phyloP scores from a whole-genome alignment of 2,329 filamentous ascomycete genomes.

The Fusarium guadeloupense region DNA sequence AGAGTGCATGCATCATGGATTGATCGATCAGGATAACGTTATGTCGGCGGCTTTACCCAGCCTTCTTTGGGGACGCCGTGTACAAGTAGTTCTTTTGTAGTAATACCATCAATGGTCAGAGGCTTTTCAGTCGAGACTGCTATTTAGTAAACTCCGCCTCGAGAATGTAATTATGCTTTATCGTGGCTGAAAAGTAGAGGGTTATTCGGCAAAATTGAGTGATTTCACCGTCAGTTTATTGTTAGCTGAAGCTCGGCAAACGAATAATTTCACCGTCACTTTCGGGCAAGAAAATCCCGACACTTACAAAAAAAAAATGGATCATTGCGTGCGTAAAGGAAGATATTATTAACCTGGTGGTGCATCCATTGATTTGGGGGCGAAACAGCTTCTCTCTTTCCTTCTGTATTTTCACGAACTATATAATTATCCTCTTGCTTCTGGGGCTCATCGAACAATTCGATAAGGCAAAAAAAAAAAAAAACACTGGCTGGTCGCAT shows the following conservation, averaged over 20 bases:
- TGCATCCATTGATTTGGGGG: constrained; percentile 24
- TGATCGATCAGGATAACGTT: constrained; percentile 25
- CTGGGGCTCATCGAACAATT: neutral
- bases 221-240: neutral
- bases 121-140: constrained; percentile 8
- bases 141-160: neutral
- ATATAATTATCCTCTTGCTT: neutral
- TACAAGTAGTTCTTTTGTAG: constrained; percentile 17
- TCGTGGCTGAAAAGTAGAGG: too few species aligned
- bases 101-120: constrained; percentile 28
- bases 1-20: constrained; percentile 5
- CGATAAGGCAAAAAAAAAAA: neutral
- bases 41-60: constrained; percentile 7
- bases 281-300: neutral
- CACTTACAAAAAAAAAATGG: neutral
- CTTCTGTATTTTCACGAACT: neutral
- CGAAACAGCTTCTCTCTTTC: constrained; percentile 2
- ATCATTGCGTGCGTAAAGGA: constrained; percentile 26
- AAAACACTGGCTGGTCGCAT: neutral
- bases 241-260: neutral
- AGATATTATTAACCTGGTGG: too few species aligned
- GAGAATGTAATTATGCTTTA: neutral
- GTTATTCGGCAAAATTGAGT: neutral
- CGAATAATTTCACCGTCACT: neutral
- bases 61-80: constrained; percentile 3